Evolutionary conservation across 192 early-diverging fungal species (phyloP), one percentile per base, ranked within the genome.

Genomic region (Coemansia sp.): DNA sequence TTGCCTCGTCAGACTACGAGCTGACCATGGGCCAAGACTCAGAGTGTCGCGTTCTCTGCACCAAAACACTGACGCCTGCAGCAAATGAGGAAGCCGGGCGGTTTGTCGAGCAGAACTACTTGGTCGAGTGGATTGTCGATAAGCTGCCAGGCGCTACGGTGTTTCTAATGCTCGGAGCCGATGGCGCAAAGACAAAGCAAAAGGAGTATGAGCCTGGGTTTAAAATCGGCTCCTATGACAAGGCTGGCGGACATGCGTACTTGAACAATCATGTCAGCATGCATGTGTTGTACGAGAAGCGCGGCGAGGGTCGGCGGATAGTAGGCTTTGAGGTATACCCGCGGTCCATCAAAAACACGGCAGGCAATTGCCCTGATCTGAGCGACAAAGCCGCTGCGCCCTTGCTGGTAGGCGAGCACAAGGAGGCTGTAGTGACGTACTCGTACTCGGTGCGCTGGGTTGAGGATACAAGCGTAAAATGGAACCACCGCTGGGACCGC

Each of bases 251-350:
- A 3, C 80, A 72, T 32, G 83, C 84, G 19, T 87, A 85, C 42
- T 76, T 93, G 34, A 88, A 91, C 76, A 90, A 90, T 64, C 90
- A 91, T 64, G 84, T 91, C 25, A 70, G 75, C 1, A 82, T 91
- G 61, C 78, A 88, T 17, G 82, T 91, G 19, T 66, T 89, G 15
- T 90, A 89, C 62, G 82, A 85, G 32, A 76, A 60, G 31, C 66
- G 64, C n/a, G 68, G 74, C 8, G 73, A 80, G 7, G 74, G 79
- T 17, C 78, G 76, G 27, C 51, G 76, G n/a, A 87, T 93, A 34
- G 86, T 89, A 34, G 90, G 89, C 39, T 90, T 93, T 60, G 91
- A 93, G 80, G 88, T 90, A 19, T 86, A 87, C 51, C 90, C 91
- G 8, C 77, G 80, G 55, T 91, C 90, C 15, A 69, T 82, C 25